phyloP scores from a whole-genome alignment of 805 yeast genomes.

The Monosporozyma unispora region DNA sequence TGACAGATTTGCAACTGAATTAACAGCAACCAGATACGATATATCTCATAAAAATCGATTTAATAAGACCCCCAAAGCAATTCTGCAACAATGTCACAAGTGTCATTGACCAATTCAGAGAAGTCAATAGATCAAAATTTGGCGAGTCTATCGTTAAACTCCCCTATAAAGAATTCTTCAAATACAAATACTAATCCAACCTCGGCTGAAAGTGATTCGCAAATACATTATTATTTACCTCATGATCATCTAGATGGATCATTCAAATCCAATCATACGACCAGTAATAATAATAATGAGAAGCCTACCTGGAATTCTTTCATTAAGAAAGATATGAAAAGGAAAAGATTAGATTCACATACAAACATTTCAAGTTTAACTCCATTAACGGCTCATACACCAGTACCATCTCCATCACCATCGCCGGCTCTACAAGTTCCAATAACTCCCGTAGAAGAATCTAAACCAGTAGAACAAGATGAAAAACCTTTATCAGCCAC shows the following conservation, averaged over 20 bases:
- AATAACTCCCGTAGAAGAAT: not conserved
- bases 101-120: not conserved
- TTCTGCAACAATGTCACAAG: not conserved
- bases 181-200: not conserved
- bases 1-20: not conserved
- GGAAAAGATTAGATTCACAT: conserved; percentile 14
- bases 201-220: not conserved
- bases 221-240: not conserved
- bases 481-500: conserved; percentile 10
- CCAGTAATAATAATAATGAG: not conserved
- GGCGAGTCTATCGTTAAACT: conserved; percentile 6
- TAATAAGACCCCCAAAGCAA: too few relatives aligned
- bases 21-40: not conserved
- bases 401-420: not conserved
- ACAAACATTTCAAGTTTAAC: not conserved
- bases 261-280: not conserved
- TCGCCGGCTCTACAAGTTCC: not conserved
- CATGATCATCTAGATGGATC: not conserved
- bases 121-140: conserved; percentile 4
- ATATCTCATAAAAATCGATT: too few relatives aligned
- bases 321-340: conserved; percentile 18
- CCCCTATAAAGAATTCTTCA: not conserved
- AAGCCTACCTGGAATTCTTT: not conserved
- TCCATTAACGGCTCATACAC: conserved; percentile 2
- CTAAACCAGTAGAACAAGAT: not conserved